These are phyloP conservation scores for Marchantia paleacea DNA, from an alignment of 225 moss, liverwort and hornwort species.

Conservation along the genomic window DNA sequence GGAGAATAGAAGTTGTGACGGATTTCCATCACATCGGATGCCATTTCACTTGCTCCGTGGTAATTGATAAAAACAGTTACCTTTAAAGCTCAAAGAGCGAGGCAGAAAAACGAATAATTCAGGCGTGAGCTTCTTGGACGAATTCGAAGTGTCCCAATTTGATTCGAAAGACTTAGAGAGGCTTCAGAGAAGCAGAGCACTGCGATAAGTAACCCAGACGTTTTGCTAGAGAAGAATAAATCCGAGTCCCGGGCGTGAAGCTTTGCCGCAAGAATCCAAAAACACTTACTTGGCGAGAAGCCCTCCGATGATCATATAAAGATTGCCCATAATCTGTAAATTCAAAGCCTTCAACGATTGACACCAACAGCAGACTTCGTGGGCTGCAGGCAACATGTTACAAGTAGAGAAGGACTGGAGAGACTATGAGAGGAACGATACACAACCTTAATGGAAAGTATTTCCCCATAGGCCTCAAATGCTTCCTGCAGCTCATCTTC, in stretches of 20 bases:
- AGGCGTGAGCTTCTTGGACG: neutral
- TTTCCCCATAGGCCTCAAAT: conserved; percentile 50
- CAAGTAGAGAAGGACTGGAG: neutral
- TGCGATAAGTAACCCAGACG: neutral
- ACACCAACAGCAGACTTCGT: conserved; percentile 18
- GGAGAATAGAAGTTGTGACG: conserved; percentile 10
- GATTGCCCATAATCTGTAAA: conserved; percentile 20
- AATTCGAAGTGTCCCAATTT: conserved; percentile 1
- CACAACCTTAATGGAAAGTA: conserved; percentile 51
- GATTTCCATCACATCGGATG: conserved; percentile 20
- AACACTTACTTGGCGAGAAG: conserved; percentile 11
- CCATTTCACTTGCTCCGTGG: conserved; percentile 1
- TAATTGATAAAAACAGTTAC: conserved; percentile 7
- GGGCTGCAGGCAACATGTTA: conserved; percentile 12
- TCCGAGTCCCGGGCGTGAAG: neutral
- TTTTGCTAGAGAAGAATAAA: neutral
- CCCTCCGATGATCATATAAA: neutral
- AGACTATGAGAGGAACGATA: conserved; percentile 13
- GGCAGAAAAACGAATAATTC: neutral
- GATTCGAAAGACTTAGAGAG: conserved; percentile 21
- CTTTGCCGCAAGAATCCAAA: neutral
- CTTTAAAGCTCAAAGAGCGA: conserved; percentile 5
- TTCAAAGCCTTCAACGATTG: conserved; percentile 26
- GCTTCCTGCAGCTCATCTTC: conserved; percentile 51
- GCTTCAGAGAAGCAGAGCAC: conserved; percentile 11